Conservation (phyloP, 2,329 filamentous ascomycete species). For the Sclerotinia minor region DNA sequence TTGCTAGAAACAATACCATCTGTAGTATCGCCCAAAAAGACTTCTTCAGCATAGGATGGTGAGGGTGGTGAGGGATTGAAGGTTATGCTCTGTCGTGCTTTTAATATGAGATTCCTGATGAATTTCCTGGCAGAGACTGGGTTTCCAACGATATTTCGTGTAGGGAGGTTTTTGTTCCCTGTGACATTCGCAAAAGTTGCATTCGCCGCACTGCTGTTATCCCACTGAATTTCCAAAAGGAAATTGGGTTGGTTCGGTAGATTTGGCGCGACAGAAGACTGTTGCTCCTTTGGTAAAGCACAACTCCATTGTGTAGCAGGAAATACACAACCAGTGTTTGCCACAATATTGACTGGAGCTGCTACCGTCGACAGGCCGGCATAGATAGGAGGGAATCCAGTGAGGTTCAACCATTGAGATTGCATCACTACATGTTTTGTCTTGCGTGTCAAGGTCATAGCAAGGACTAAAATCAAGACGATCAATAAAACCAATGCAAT, state of each 20-base stretch:
- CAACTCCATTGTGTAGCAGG: slow-evolving; percentile 84
- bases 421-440: slow-evolving; percentile 42
- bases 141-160: slow-evolving; percentile 36
- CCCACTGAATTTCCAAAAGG: slow-evolving; percentile 73
- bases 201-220: slow-evolving; percentile 55
- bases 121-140: slow-evolving; percentile 41
- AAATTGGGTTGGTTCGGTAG: slow-evolving; percentile 73
- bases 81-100: slow-evolving; percentile 42
- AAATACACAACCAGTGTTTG: slow-evolving; percentile 68
- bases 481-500: slow-evolving; percentile 55
- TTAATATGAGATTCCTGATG: slow-evolving; percentile 38
- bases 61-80: slow-evolving; percentile 50
- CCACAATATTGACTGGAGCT: slow-evolving; percentile 64
- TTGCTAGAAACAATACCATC: slow-evolving; percentile 65
- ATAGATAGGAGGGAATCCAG: slow-evolving; percentile 81
- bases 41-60: slow-evolving; percentile 61
- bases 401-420: slow-evolving; percentile 77
- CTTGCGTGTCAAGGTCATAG: slow-evolving; percentile 52
- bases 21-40: slow-evolving; percentile 82
- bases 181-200: slow-evolving; percentile 46
- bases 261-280: slow-evolving; percentile 62
- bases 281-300: slow-evolving; percentile 75
- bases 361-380: slow-evolving; percentile 79
- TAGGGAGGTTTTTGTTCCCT: slow-evolving; percentile 34
- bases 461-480: slow-evolving; percentile 58